Evolutionary conservation across 192 early-diverging fungal genomes (phyloP).

Genomic region (Kappamyces sp.): DNA sequence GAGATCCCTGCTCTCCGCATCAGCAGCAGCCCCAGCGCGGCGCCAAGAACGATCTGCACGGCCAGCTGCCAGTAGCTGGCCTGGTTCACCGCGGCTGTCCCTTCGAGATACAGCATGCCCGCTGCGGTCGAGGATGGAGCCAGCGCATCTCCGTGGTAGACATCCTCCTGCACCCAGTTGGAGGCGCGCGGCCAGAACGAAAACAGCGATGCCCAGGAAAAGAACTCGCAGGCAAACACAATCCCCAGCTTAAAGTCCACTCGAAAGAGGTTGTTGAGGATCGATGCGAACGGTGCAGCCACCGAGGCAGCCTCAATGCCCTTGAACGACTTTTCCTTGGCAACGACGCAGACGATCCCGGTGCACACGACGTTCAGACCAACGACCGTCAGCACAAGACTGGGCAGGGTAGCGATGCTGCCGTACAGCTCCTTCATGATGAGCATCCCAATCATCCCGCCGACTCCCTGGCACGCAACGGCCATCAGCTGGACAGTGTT

Average conservation of each 20-base stretch:
- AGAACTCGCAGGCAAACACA: slow-evolving; percentile 19
- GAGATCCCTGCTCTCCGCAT: slow-evolving; percentile 4
- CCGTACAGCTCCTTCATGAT: slow-evolving; percentile 9
- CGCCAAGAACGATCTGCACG: slow-evolving; percentile 15
- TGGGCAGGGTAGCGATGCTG: background rate
- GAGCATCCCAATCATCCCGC: slow-evolving; percentile 16
- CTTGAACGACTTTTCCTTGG: slow-evolving; percentile 13
- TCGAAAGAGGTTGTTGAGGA: background rate
- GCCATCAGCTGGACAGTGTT: slow-evolving; percentile 19
- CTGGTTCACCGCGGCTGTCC: background rate
- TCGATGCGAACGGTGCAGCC: slow-evolving; percentile 2
- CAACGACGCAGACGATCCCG: slow-evolving; percentile 5
- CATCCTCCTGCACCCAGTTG: slow-evolving; percentile 15
- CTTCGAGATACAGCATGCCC: no score
- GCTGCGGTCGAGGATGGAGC: no score
- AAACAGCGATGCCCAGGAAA: slow-evolving; percentile 23
- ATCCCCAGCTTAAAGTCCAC: slow-evolving; percentile 15
- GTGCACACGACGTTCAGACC: slow-evolving; percentile 20
- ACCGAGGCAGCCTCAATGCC: background rate
- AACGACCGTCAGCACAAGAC: slow-evolving; percentile 12
- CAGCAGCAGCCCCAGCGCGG: background rate
- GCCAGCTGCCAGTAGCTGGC: slow-evolving; percentile 12
- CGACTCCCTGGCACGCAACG: slow-evolving; percentile 18
- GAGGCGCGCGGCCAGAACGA: slow-evolving; percentile 20
- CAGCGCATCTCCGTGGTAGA: slow-evolving; percentile 1